Base-by-base conservation (phyloP, 805 yeast species). In the Metschnikowia koreensis region DNA sequence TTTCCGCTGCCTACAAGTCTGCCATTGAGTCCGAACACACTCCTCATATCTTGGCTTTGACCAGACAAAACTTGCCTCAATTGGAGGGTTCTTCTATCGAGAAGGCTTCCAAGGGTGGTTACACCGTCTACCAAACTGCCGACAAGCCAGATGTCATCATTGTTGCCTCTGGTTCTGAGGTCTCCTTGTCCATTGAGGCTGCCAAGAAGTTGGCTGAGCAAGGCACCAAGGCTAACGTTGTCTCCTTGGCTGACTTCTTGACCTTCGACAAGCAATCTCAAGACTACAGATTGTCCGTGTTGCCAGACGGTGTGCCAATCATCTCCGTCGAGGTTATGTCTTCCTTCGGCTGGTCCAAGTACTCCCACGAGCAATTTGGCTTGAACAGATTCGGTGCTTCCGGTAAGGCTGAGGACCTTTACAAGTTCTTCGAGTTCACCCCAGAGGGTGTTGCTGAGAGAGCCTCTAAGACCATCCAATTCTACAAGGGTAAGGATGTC, bases 331-430 rank as follows among this genome's bases (percentile, higher is more conserved):
- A 94, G 83, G 98, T 91, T 48, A 80, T 90, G 84, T 74, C 96
- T 51, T 84, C 97, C 49, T 77, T 81, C 64, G 97, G 97, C 53
- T 94, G 99, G 99, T 79, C 86, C 65, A 88, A 85, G 75, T 94
- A 91, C 80, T 83, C 97, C 54, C 99, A 94, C 78, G 96, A 88
- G 80, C 96, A 91, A 74, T 89, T 93, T 66, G 97, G 97, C 76
- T 80, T 94, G 68, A 84, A 90, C 83, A 84, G 89, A 78, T 94
- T 94, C 70, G 99, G 99, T 82, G 94, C 92, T 56, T 91, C 97
- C 55, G 99, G 96, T 71, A 87, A 89, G 71, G 94, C 86, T 68
- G 73, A 75, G 53, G 89, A 87, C 58, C 81, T 93, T 56, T 94
- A 84, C 86, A 82, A 89, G 74, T 76, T 67, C 78, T 89, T 93